Evolutionary conservation across 495 filamentous ascomycete species (phyloP).

Genomic region (Trichoderma asperelloides): DNA sequence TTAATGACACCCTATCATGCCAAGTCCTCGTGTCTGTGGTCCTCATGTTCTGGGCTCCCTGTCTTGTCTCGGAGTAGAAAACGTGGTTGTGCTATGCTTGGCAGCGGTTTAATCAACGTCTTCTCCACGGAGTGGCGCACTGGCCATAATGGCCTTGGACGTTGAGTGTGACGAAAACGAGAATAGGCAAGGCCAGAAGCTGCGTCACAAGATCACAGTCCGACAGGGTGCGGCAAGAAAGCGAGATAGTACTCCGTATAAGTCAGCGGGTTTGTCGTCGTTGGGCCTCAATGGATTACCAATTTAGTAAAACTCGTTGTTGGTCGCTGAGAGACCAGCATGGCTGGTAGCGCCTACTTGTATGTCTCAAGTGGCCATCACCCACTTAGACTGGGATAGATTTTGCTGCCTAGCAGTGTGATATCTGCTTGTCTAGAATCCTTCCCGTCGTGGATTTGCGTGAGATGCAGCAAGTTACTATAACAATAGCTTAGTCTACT

Average conservation of each 20-base stretch:
- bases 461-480: background rate
- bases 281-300: background rate
- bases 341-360: background rate
- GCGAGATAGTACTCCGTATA: background rate
- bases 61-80: background rate
- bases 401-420: background rate
- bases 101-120: background rate
- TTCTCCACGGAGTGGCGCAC: background rate
- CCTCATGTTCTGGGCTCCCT: background rate
- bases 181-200: background rate
- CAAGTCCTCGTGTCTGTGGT: background rate
- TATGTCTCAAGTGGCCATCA: background rate
- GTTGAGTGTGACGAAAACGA: background rate
- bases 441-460: background rate
- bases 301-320: background rate
- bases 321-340: background rate
- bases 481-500: background rate
- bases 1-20: background rate
- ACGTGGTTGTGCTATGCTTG: background rate
- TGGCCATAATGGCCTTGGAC: background rate
- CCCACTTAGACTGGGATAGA: background rate
- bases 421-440: background rate
- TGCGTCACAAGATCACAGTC: constrained; percentile 1
- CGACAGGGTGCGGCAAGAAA: constrained; percentile 1
- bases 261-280: background rate